These are phyloP conservation scores for Phytopythium ostracodes DNA, from an alignment of 352 stramenopile genomes.

Conservation along the genomic window DNA sequence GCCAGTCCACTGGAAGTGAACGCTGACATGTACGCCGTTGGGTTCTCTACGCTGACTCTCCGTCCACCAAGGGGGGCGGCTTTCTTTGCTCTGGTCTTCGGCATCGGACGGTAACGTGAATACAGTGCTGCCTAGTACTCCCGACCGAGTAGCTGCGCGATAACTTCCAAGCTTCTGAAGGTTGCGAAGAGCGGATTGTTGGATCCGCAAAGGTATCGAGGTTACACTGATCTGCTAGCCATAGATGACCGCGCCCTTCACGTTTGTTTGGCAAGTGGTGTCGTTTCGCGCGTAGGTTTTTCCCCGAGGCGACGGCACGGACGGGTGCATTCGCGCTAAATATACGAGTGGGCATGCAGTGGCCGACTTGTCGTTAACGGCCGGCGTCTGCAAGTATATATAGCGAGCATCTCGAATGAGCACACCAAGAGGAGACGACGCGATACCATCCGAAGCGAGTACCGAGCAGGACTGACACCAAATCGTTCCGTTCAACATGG, in stretches of 20 bases:
- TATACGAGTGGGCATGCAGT: not conserved
- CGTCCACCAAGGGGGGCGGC: not conserved
- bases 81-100: not conserved
- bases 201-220: not conserved
- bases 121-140: not conserved
- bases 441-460: not conserved
- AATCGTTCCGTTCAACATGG: not conserved
- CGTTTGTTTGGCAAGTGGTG: not conserved
- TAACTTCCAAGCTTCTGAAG: not conserved
- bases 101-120: not conserved
- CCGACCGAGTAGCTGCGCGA: not conserved
- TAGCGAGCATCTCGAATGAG: not conserved
- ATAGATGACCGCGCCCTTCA: not conserved
- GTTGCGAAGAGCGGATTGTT: not conserved
- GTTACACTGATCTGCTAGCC: too few species aligned
- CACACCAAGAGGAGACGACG: too few species aligned
- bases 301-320: not conserved
- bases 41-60: not conserved
- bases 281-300: constrained; percentile 1
- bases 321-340: not conserved
- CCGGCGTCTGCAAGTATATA: not conserved
- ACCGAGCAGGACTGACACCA: not conserved
- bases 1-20: not conserved
- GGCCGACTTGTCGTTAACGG: not conserved
- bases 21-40: too few species aligned